Evolutionary conservation across 2,329 filamentous ascomycete species (phyloP).

Genomic region (Xylaria sp.): DNA sequence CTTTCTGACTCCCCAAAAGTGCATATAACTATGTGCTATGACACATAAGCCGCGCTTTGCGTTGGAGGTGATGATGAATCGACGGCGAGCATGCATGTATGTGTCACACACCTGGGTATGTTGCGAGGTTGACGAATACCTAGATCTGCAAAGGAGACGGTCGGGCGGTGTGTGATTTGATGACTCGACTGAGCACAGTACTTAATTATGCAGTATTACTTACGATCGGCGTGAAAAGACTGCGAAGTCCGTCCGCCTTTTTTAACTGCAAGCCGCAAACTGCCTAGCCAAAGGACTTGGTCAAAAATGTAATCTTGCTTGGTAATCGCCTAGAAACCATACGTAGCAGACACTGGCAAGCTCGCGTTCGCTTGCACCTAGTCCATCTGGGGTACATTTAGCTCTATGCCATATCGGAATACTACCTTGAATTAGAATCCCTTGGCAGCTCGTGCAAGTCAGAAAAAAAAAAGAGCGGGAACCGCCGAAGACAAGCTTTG

Average conservation of each 20-base stretch:
- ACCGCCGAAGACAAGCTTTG: background rate
- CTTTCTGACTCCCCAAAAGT: background rate
- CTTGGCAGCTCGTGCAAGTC: constrained; percentile 13
- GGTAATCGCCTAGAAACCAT: constrained; percentile 5
- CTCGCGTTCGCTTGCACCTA: background rate
- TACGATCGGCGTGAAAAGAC: background rate
- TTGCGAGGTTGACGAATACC: background rate
- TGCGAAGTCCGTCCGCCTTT: background rate
- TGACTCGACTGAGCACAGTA: background rate
- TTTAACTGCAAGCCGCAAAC: background rate
- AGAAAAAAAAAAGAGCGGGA: background rate
- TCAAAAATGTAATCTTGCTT: constrained; percentile 4
- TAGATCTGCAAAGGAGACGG: background rate
- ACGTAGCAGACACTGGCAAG: background rate
- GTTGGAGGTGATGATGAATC: constrained; percentile 23
- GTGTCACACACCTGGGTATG: background rate
- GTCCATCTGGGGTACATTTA: constrained; percentile 3
- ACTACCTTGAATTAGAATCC: background rate
- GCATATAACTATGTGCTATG: constrained; percentile 3
- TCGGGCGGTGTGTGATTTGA: constrained; percentile 10
- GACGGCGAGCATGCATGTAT: constrained; percentile 16
- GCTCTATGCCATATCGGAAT: constrained; percentile 3
- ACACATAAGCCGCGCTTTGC: constrained; percentile 6
- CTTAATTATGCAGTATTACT: background rate
- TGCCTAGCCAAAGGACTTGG: background rate